Conservation (phyloP, 768 basidiomycete genomes). For the Lactarius akahatsu region DNA sequence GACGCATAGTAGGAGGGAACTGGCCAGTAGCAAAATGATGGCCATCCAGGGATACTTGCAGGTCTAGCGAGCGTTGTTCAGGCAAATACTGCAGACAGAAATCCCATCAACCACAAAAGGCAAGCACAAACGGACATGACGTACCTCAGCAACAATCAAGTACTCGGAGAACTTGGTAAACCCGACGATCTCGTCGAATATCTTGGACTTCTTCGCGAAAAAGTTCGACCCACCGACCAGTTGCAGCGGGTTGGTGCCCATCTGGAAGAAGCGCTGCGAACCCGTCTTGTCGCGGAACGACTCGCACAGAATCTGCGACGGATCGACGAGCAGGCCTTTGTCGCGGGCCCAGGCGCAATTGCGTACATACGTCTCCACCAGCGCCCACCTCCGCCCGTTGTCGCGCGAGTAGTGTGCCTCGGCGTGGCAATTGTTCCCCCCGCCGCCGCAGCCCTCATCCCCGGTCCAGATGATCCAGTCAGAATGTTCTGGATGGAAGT, state of each 20-base stretch:
- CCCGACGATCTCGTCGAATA: slow-evolving; percentile 89
- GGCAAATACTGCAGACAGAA: slow-evolving; percentile 47
- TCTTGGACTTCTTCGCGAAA: slow-evolving; percentile 64
- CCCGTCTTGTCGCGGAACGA: slow-evolving; percentile 80
- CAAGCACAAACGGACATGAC: neutral
- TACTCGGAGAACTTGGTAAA: slow-evolving; percentile 98
- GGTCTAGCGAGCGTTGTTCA: slow-evolving; percentile 58
- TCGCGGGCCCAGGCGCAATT: slow-evolving; percentile 94
- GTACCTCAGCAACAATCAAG: slow-evolving; percentile 90
- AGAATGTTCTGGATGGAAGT: slow-evolving; percentile 77
- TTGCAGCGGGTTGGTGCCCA: slow-evolving; percentile 63
- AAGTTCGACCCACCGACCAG: slow-evolving; percentile 75
- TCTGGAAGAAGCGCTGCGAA: slow-evolving; percentile 58
- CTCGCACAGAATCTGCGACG: slow-evolving; percentile 90
- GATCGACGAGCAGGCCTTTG: slow-evolving; percentile 71
- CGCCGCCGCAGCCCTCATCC: slow-evolving; percentile 56
- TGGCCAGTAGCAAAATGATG: slow-evolving; percentile 76
- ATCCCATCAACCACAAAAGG: neutral
- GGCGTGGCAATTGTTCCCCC: slow-evolving; percentile 59
- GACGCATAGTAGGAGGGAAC: slow-evolving; percentile 90
- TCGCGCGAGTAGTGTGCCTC: slow-evolving; percentile 72
- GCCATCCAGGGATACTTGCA: slow-evolving; percentile 94
- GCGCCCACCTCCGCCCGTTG: slow-evolving; percentile 74
- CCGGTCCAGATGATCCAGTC: slow-evolving; percentile 93
- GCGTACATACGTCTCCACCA: slow-evolving; percentile 81